Conservation (phyloP, 805 yeast genomes). For the Zygosaccharomyces kombuchaensis region DNA sequence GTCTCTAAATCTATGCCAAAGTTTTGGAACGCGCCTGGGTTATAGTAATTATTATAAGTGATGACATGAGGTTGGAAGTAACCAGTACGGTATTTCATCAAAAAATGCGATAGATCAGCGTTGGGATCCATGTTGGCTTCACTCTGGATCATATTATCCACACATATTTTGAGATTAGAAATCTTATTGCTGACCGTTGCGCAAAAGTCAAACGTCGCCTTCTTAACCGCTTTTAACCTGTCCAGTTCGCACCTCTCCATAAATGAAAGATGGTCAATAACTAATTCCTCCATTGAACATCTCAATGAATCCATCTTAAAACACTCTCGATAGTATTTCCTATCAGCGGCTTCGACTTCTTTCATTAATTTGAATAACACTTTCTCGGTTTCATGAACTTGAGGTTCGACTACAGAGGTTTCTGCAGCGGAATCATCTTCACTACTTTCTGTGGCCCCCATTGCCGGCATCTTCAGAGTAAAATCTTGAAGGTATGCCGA, state of each 20-base stretch:
- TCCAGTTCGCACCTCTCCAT: constrained; percentile 83
- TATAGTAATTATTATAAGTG: constrained; percentile 76
- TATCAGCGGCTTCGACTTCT: constrained; percentile 58
- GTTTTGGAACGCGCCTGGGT: constrained; percentile 59
- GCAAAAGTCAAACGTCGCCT: constrained; percentile 67
- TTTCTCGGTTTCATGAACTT: constrained; percentile 36
- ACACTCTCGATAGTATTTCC: constrained; percentile 50
- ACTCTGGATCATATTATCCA: constrained; percentile 56
- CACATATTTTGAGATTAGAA: constrained; percentile 50
- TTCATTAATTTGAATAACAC: constrained; percentile 47
- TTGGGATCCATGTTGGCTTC: constrained; percentile 72
- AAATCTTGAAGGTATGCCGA: constrained; percentile 17
- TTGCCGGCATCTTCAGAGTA: constrained; percentile 13
- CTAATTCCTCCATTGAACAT: constrained; percentile 68
- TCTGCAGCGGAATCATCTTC: constrained; percentile 1
- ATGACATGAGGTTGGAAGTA: constrained; percentile 66
- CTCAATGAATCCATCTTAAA: constrained; percentile 58
- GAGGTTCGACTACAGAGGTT: constrained; percentile 18
- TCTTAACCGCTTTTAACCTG: constrained; percentile 69
- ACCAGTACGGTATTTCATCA: constrained; percentile 70
- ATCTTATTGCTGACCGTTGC: constrained; percentile 61
- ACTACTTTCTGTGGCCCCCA: constrained; percentile 1
- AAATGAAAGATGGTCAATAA: constrained; percentile 66
- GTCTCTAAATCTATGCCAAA: constrained; percentile 77
- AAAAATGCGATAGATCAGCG: constrained; percentile 59